Conservation (phyloP, 2,329 filamentous ascomycete genomes). For the Gremmenia infestans region DNA sequence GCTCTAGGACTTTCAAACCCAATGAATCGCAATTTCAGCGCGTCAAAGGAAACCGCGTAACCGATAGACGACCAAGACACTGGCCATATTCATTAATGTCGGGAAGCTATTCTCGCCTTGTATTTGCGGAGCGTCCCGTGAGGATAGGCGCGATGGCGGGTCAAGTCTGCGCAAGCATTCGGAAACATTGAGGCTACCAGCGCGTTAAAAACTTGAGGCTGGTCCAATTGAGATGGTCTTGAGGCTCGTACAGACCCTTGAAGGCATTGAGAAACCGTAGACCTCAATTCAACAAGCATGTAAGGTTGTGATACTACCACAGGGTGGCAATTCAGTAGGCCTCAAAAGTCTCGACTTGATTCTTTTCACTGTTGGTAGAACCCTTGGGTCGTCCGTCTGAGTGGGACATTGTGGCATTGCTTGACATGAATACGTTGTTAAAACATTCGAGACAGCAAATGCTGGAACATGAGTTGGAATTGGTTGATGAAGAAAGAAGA, state of each 20-base stretch:
- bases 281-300: conserved; percentile 2
- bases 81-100: conserved; percentile 8
- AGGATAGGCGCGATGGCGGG: conserved; percentile 22
- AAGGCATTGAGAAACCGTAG: conserved; percentile 12
- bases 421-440: neutral
- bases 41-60: conserved; percentile 21
- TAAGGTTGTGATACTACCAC: neutral
- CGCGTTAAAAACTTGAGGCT: conserved; percentile 7
- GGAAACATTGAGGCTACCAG: conserved; percentile 18
- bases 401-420: neutral
- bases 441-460: neutral
- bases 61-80: conserved; percentile 19
- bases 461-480: neutral
- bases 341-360: conserved; percentile 2
- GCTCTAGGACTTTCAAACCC: conserved; percentile 13
- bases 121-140: conserved; percentile 12
- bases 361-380: conserved; percentile 1
- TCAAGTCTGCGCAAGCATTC: conserved; percentile 10
- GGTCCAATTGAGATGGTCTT: conserved; percentile 7
- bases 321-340: neutral
- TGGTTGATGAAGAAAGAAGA: neutral
- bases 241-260: conserved; percentile 1
- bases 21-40: conserved; percentile 16
- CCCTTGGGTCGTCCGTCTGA: neutral
- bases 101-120: conserved; percentile 18